Evolutionary conservation across 2,329 filamentous ascomycete genomes (phyloP), one percentile per base, ranked within the genome.

Genomic region (Fusarium chuoi): DNA sequence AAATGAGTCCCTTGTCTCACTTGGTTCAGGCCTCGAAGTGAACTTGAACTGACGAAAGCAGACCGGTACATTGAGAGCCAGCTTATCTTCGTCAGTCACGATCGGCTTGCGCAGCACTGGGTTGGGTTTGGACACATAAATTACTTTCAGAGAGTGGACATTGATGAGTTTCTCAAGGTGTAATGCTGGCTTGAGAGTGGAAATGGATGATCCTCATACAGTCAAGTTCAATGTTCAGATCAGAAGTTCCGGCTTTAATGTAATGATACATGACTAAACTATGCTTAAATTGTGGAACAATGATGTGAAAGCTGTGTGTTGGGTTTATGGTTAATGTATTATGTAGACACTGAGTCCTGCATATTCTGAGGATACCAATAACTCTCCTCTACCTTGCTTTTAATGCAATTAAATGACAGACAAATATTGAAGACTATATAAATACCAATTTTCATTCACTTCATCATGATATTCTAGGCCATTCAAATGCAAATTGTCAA

Each of bases 61-160:
- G 94, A 95, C 77, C 88, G 88, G 66, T 98, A 90, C 76, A 93
- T 95, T 56, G 86, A 91, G 6, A 92, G 91, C 2, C 90, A 95
- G 74, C 86, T 98, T 28, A 90, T 98, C 55, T 86, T 98, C 41
- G 87, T 97, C 44, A 95, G 92, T 5, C 88, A 90, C n/a, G 86
- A 97, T 78, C 87, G 88, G 45, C 81, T 98, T 62, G 95, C 94
- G 6, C 94, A 96, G 79, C 92, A 94, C 79, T 98, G 95, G 95
- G 85, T 93, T 56, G 85, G 81, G 1, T 89, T 89, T 72, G 85
- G 86, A 0, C 88, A 91, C 63, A 88, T 92, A 52, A 91, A 86
- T 75, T 91, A 86, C 77, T 91, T 88, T 63, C 83, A 89, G 75
- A 84, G 90, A 62, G 88, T 92, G 8, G 80, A 91, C 54, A 87